phyloP scores from a whole-genome alignment of 106 monocot species.

The Dioscorea zingiberensis region DNA sequence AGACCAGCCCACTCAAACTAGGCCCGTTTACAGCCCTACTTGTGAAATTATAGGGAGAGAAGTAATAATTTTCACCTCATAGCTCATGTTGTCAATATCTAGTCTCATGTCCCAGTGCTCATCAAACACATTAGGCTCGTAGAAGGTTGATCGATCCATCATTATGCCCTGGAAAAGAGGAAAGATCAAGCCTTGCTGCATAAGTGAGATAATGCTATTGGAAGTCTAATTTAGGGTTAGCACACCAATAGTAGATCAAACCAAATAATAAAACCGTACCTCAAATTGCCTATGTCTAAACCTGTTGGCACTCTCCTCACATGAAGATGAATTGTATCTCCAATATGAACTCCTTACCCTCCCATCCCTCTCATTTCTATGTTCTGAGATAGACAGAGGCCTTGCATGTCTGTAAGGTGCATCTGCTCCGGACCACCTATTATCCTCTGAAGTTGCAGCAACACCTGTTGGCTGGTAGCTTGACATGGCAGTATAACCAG shows the following conservation, averaged over 20 bases:
- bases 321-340: slow-evolving; percentile 8
- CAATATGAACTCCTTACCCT: slow-evolving; percentile 13
- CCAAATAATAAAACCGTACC: slow-evolving; percentile 11
- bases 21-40: too few relatives aligned
- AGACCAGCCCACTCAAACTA: too few relatives aligned
- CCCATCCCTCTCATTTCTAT: slow-evolving; percentile 17
- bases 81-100: slow-evolving; percentile 61
- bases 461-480: slow-evolving; percentile 1
- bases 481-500: slow-evolving; percentile 8
- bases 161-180: slow-evolving; percentile 18
- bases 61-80: slow-evolving; percentile 34
- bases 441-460: background rate
- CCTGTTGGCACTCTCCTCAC: slow-evolving; percentile 11
- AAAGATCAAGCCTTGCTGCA: too few relatives aligned
- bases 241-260: background rate
- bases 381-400: slow-evolving; percentile 8
- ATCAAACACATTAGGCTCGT: slow-evolving; percentile 31
- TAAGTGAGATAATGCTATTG: too few relatives aligned
- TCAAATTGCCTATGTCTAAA: slow-evolving; percentile 17
- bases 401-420: slow-evolving; percentile 29
- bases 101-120: slow-evolving; percentile 51
- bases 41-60: background rate
- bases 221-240: background rate
- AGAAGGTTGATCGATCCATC: slow-evolving; percentile 15
- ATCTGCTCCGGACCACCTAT: slow-evolving; percentile 12